Evolutionary conservation across 352 stramenopile genomes (phyloP).

Genomic region (Phytophthora quininea): DNA sequence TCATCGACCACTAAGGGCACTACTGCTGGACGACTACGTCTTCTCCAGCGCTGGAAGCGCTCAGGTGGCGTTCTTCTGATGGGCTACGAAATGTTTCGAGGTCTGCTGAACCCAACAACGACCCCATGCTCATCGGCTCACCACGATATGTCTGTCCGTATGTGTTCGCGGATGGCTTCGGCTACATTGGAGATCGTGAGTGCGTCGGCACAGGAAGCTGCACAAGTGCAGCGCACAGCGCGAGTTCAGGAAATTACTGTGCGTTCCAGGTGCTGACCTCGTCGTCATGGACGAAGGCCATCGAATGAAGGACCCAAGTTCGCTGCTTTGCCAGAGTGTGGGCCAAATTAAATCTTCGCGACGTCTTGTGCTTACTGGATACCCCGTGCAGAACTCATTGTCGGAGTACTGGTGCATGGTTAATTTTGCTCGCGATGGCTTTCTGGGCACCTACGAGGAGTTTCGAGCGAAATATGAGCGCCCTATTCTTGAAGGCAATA

Average conservation of each 20-base stretch:
- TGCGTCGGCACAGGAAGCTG: constrained; percentile 47
- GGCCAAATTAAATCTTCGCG: constrained; percentile 74
- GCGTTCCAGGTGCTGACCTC: constrained; percentile 70
- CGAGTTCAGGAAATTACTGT: constrained; percentile 58
- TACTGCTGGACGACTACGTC: constrained; percentile 47
- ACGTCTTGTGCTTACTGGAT: constrained; percentile 93
- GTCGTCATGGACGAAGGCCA: constrained; percentile 91
- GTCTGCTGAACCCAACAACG: constrained; percentile 76
- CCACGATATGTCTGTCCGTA: constrained; percentile 54
- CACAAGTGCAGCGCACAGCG: constrained; percentile 59
- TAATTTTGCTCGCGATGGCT: constrained; percentile 82
- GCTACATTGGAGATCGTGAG: constrained; percentile 75
- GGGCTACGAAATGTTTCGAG: constrained; percentile 91
- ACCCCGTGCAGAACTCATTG: constrained; percentile 95
- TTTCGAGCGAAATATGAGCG: constrained; percentile 84
- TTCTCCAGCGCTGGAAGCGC: constrained; percentile 78
- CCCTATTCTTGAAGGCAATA: constrained; percentile 81
- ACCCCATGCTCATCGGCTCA: constrained; percentile 32
- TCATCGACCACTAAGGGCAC: constrained; percentile 61
- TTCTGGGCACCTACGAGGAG: constrained; percentile 72
- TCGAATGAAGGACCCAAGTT: constrained; percentile 87
- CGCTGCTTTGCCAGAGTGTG: constrained; percentile 83
- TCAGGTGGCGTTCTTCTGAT: constrained; percentile 83
- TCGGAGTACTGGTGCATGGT: constrained; percentile 93
- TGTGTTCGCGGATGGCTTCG: constrained; percentile 66